Percentiles rank a stretch among this genome's conserved stretches.
phyloP scores from a whole-genome alignment of 371 early-diverging fungal species.

The Rhizopus microsporus region DNA sequence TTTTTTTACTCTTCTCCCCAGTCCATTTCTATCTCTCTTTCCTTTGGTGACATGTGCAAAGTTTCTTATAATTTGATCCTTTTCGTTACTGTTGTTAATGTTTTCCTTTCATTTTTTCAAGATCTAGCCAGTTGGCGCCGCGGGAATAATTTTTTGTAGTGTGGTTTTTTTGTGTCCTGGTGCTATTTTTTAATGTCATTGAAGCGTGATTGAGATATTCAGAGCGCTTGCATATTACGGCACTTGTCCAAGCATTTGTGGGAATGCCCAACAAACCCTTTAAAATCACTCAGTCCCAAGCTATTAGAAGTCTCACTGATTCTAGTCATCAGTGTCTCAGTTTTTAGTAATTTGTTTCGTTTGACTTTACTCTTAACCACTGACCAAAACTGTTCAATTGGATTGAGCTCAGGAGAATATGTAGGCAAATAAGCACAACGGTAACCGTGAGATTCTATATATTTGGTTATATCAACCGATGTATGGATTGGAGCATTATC shows the following conservation, averaged over 20 bases:
- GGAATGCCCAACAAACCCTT: constrained; percentile 3
- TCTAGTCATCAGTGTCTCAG: constrained; percentile 10
- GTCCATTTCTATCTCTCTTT: too few species aligned
- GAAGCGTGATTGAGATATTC: too few species aligned
- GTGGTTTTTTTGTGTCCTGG: too few species aligned
- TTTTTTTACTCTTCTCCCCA: too few species aligned
- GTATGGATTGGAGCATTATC: neutral
- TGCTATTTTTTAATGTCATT: too few species aligned
- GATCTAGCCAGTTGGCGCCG: too few species aligned
- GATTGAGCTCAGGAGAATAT: constrained; percentile 16
- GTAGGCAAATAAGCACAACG: too few species aligned
- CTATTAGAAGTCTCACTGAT: constrained; percentile 5
- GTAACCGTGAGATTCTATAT: constrained; percentile 14
- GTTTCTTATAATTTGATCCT: too few species aligned
- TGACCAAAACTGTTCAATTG: constrained; percentile 17
- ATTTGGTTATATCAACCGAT: constrained; percentile 9
- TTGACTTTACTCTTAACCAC: constrained; percentile 9
- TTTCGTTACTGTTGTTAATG: too few species aligned
- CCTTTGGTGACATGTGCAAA: too few species aligned
- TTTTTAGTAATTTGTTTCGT: constrained; percentile 7
- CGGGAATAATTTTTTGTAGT: too few species aligned
- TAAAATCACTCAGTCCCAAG: neutral
- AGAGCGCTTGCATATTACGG: neutral
- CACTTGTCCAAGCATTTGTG: neutral
- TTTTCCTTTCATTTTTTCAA: too few species aligned